Evolutionary conservation across 371 early-diverging fungal genomes (phyloP).

Genomic region (Mucor plumbeus): DNA sequence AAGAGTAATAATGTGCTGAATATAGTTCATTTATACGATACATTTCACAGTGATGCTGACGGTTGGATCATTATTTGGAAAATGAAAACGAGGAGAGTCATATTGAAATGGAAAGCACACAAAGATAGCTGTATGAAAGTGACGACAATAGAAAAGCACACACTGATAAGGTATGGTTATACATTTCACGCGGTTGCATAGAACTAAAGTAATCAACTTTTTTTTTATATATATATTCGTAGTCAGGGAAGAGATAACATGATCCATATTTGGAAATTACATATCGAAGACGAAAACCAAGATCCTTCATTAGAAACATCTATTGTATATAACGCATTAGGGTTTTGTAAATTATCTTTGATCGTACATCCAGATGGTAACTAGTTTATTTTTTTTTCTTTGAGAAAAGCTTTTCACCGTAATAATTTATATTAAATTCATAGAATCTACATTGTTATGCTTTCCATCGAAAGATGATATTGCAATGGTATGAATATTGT

Average conservation of each 20-base stretch:
- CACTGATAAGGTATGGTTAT: conserved; percentile 35
- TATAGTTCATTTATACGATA: background rate
- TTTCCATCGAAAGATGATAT: conserved; percentile 39
- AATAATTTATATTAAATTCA: background rate
- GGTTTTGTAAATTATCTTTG: conserved; percentile 49
- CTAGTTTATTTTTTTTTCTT: background rate
- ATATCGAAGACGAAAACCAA: conserved; percentile 12
- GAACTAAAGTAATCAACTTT: conserved; percentile 9
- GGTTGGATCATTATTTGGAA: conserved; percentile 49
- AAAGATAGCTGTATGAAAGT: conserved; percentile 40
- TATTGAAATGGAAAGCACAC: conserved; percentile 51
- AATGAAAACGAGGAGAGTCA: conserved; percentile 40
- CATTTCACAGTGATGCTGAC: conserved; percentile 40
- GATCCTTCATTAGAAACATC: conserved; percentile 23
- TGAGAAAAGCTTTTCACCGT: too few species aligned
- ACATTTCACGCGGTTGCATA: conserved; percentile 2
- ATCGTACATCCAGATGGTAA: background rate
- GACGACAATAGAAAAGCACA: conserved; percentile 16
- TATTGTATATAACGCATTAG: conserved; percentile 43
- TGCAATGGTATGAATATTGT: conserved; percentile 29
- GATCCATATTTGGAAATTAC: conserved; percentile 52
- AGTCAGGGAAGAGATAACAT: conserved; percentile 59
- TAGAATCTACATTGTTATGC: conserved; percentile 27
- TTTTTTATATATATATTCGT: background rate
- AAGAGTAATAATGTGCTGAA: background rate